Evolutionary conservation across 495 filamentous ascomycete genomes (phyloP).

Genomic region (Xylaria curta): DNA sequence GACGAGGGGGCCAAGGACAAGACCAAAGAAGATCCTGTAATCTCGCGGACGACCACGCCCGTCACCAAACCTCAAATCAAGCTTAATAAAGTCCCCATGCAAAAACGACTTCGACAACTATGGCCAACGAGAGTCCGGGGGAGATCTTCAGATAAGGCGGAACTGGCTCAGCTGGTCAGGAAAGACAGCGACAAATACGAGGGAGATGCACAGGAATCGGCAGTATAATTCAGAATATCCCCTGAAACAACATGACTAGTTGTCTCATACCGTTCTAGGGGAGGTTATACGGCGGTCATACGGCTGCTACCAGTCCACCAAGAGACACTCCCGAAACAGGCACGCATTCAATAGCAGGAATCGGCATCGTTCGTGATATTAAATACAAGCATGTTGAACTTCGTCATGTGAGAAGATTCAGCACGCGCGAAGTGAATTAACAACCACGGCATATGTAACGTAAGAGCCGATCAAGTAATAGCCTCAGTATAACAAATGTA

Average conservation of each 20-base stretch:
- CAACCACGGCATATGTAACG: not conserved
- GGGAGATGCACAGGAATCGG: not conserved
- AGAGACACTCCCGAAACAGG: not conserved
- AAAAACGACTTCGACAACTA: constrained; percentile 8
- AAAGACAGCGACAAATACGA: not conserved
- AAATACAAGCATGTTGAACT: constrained; percentile 8
- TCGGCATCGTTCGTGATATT: constrained; percentile 15
- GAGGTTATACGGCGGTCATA: too few species aligned
- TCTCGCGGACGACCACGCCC: not conserved
- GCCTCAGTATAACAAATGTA: not conserved
- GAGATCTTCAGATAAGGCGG: constrained; percentile 19
- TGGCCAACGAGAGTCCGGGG: constrained; percentile 1
- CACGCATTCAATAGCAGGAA: constrained; percentile 4
- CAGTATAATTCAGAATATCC: not conserved
- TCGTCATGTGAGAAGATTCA: not conserved
- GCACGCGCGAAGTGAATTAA: not conserved
- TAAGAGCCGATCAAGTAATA: not conserved
- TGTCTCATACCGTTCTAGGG: not conserved
- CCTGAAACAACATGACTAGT: not conserved
- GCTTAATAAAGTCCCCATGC: not conserved
- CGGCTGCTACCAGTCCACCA: not conserved
- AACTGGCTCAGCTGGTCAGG: not conserved
- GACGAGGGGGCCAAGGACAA: not conserved
- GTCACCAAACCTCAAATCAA: not conserved
- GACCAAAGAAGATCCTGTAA: not conserved